Evolutionary conservation across 371 early-diverging fungal species (phyloP).

Genomic region (Mucor racemosus): DNA sequence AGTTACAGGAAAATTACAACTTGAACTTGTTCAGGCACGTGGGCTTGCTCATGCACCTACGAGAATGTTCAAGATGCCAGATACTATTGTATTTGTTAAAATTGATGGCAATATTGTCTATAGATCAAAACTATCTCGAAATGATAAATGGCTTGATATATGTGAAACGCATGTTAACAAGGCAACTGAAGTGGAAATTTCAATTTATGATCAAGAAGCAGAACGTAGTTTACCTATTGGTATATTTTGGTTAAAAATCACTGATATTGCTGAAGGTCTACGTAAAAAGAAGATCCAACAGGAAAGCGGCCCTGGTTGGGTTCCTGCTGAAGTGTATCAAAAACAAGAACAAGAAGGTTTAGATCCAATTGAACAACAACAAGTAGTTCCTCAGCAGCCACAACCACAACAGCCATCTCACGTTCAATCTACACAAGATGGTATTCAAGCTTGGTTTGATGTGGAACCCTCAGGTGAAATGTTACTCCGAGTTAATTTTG

Average conservation of each 20-base stretch:
- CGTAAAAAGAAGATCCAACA: constrained; percentile 71
- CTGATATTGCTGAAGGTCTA: constrained; percentile 80
- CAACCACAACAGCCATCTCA: constrained; percentile 25
- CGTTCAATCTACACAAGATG: constrained; percentile 46
- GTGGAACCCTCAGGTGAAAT: constrained; percentile 93
- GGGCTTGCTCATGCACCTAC: constrained; percentile 74
- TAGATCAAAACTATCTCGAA: constrained; percentile 71
- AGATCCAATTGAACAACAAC: not conserved
- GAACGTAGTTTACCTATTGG: constrained; percentile 76
- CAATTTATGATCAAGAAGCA: constrained; percentile 76
- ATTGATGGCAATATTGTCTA: constrained; percentile 85
- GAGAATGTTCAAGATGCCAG: constrained; percentile 41
- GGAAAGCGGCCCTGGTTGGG: constrained; percentile 60
- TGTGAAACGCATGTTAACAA: constrained; percentile 86
- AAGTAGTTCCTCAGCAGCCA: constrained; percentile 4
- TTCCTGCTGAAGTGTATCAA: constrained; percentile 51
- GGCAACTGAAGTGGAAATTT: constrained; percentile 90
- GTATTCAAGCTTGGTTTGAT: constrained; percentile 87
- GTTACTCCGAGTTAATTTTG: constrained; percentile 78
- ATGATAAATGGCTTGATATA: constrained; percentile 83
- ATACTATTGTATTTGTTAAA: constrained; percentile 77
- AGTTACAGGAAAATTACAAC: constrained; percentile 74
- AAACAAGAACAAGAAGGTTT: constrained; percentile 22
- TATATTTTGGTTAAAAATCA: constrained; percentile 82
- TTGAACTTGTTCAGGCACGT: constrained; percentile 70